Base-by-base conservation (phyloP, 2,329 filamentous ascomycete species). In the Corynespora cassiicola region DNA sequence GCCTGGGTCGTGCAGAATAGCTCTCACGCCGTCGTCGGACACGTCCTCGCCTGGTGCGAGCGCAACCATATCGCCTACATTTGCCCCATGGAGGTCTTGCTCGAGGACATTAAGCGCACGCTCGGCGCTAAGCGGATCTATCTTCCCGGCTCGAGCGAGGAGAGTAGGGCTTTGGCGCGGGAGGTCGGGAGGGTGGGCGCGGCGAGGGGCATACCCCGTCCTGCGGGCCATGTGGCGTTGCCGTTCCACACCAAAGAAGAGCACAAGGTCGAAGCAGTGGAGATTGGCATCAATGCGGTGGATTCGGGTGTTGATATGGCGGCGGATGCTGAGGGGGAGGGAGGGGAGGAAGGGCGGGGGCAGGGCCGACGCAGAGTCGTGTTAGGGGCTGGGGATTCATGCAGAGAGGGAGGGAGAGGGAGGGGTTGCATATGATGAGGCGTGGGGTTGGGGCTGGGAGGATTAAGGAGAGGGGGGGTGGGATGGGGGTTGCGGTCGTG, bases 81-180 rank as follows among this genome's bases (percentile, higher is more conserved):
- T 45, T 94, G 90, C 45, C 92, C 92, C 0, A 97, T 97, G 92
- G 88, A 96, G 40, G 79, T 96, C 2, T 72, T 96, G 9, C 76
- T 97, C 8, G 81, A 86, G 18, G 92, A 97, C 59, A 95, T 97
- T 39, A 86, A 84, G 18, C 81, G 87, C 46, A 90, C 86, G 0
- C 74, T 96, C 1, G 81, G 84, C 15, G 89, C 89, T 0, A 70
- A 71, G 2, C 79, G 82, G 17, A 81, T 96, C n/a, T 76, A 79
- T 5, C 76, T 96, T 0, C 90, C 90, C 0, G 85, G 83, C 0
- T 81, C 58, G 1, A 47, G 46, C 2, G 64, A 68, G 23, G 58
- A 66, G 31, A n/a, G n/a, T n/a, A n/a, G n/a, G n/a, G n/a, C n/a
- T n/a, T n/a, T n/a, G n/a, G 39, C 39, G 2, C 42, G 37, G 6